Evolutionary conservation across 495 filamentous ascomycete species (phyloP).

Genomic region (Platismatia glauca): DNA sequence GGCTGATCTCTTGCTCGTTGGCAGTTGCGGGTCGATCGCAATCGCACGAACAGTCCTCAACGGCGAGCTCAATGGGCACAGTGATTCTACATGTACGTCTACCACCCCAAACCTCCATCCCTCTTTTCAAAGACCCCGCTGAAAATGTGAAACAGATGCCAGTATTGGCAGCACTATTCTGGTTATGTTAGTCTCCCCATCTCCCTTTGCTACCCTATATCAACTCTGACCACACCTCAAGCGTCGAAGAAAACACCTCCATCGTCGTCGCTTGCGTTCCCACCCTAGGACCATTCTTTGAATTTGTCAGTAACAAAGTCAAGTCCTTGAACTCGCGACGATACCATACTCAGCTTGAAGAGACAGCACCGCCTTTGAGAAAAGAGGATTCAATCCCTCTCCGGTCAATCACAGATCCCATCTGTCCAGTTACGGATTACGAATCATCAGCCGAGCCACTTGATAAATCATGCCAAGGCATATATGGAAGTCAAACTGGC

Average conservation of each 20-base stretch:
- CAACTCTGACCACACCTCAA: not conserved
- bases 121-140: not conserved
- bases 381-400: not conserved
- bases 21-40: not conserved
- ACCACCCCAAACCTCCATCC: not conserved
- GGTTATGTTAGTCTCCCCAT: not conserved
- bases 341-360: not conserved
- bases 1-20: not conserved
- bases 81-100: not conserved
- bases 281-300: not conserved
- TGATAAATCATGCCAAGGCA: not conserved
- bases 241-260: constrained; percentile 1
- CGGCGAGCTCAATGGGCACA: not conserved
- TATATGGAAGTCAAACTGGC: not conserved
- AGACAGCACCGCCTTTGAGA: not conserved
- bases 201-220: too few relatives aligned
- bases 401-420: not conserved
- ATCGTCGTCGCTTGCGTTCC: constrained; percentile 4
- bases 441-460: not conserved
- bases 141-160: not conserved
- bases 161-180: not conserved
- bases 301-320: not conserved
- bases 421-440: not conserved
- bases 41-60: constrained; percentile 3
- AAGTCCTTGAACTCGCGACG: not conserved